Conservation (phyloP, 2,329 filamentous ascomycete genomes). For the Ilyonectria destructans region DNA sequence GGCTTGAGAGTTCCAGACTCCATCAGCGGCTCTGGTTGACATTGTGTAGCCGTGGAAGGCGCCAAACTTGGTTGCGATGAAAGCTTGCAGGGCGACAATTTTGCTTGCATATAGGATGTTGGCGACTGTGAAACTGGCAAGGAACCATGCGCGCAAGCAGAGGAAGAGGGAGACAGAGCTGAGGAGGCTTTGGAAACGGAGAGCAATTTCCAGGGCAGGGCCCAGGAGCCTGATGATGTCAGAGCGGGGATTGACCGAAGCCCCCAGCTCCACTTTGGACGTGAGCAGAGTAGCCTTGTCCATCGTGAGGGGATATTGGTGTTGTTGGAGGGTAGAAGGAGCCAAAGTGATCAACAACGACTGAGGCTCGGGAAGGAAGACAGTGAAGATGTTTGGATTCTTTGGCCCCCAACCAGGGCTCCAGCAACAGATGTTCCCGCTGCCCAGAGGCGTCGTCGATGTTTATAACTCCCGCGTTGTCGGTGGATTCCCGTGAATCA, state of each 20-base stretch:
- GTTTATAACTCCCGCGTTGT: constrained; percentile 27
- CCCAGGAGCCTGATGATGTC: constrained; percentile 53
- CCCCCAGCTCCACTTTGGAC: constrained; percentile 55
- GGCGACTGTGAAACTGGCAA: constrained; percentile 50
- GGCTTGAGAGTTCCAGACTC: constrained; percentile 58
- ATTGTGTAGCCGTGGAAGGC: constrained; percentile 50
- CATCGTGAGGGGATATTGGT: constrained; percentile 46
- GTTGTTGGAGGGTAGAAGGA: constrained; percentile 7
- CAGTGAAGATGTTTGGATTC: background rate
- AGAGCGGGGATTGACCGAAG: constrained; percentile 51
- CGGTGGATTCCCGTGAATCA: constrained; percentile 4
- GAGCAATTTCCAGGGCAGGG: constrained; percentile 54
- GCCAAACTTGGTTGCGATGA: constrained; percentile 50
- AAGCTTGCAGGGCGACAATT: constrained; percentile 47
- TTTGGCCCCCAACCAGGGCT: background rate
- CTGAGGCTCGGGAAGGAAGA: constrained; percentile 1
- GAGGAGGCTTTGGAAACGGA: constrained; percentile 56
- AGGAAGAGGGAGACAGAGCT: constrained; percentile 52
- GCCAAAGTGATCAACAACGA: background rate
- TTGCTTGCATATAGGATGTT: constrained; percentile 45
- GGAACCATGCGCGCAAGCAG: constrained; percentile 51
- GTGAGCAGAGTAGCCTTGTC: constrained; percentile 59
- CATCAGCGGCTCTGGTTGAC: constrained; percentile 48
- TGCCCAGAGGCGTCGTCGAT: constrained; percentile 11
- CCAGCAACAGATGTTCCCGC: background rate